Conservation (phyloP, 1,284 basidiomycete genomes). For the Pulveroboletus sp. region DNA sequence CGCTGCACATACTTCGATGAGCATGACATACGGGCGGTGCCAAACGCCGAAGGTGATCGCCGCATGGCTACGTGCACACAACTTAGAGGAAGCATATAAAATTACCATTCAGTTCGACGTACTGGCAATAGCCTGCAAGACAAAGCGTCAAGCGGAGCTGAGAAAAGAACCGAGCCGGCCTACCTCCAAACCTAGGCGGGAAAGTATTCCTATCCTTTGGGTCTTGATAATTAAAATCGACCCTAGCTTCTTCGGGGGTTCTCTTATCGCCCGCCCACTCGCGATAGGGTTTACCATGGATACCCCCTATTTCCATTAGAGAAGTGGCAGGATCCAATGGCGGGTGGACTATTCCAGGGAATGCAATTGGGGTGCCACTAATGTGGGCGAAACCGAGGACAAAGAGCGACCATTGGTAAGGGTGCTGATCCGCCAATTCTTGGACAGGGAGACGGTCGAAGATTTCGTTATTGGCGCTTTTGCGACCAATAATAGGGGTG, state of each 20-base stretch:
- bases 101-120: neutral
- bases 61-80: constrained; percentile 16
- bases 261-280: constrained; percentile 27
- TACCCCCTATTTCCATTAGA: too few species aligned
- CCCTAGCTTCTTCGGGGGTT: constrained; percentile 9
- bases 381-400: too few species aligned
- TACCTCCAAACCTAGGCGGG: constrained; percentile 31
- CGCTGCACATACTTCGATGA: constrained; percentile 24
- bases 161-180: neutral
- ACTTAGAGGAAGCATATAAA: neutral
- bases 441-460: too few species aligned
- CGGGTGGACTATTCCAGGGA: too few species aligned
- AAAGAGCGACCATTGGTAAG: too few species aligned
- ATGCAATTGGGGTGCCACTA: too few species aligned
- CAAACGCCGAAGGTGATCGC: constrained; percentile 27
- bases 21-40: constrained; percentile 33
- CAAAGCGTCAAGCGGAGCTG: neutral
- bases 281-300: too few species aligned
- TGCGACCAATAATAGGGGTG: too few species aligned
- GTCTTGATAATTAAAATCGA: constrained; percentile 22
- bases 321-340: too few species aligned
- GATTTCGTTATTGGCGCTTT: too few species aligned
- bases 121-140: constrained; percentile 31
- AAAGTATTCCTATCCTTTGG: constrained; percentile 26
- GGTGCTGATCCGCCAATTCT: too few species aligned